Base-by-base conservation (phyloP, 148 eudicot genomes). In the Drosera capensis region DNA sequence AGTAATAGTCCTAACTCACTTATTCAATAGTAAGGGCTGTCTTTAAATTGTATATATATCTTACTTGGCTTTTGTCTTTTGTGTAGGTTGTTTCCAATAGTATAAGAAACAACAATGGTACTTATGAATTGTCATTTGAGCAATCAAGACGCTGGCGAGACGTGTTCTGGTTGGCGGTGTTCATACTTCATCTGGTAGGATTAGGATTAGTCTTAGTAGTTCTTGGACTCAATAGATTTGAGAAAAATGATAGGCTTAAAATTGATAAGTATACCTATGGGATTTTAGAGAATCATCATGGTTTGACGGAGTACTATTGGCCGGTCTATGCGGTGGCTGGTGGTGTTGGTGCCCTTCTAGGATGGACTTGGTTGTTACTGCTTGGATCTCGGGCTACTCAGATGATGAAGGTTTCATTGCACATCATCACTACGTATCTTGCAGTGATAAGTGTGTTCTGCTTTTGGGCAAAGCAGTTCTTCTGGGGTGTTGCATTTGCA, bases 301-400 rank as follows among this genome's bases (percentile, higher is more conserved):
- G 97, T 49, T 72, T 81, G 34, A 84, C 95, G 1, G 97, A 84
- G 66, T 67, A 80, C 58, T 90, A 72, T 52, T 90, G 97, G 97
- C 95, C 93, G 3, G 61, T 84, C 36, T 90, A 90, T 46, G 93
- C 82, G n/a, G 72, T 75, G 58, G 97, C 95, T 70, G 93, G 84
- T 63, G 92, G 81, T 21, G 70, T 60, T 44, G 94, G 93, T 45
- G 70, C 85, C 20, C 58, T 73, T 68, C 76, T 90, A 40, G 97
- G 93, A 46, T 75, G 93, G 72, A 62, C 68, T 53, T 90, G 97
- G 97, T 52, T 90, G 62, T 43, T 75, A 41, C 55, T 90, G 63
- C 85, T 90, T 26, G 95, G 93, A 41, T 80, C 78, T 8, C 84
- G 77, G 43, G 86, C 82, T 22, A 75, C 48, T 52, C 79, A 75